Evolutionary conservation across 352 stramenopile species (phyloP).

Genomic region (Phytopythium cucurbitacearum): DNA sequence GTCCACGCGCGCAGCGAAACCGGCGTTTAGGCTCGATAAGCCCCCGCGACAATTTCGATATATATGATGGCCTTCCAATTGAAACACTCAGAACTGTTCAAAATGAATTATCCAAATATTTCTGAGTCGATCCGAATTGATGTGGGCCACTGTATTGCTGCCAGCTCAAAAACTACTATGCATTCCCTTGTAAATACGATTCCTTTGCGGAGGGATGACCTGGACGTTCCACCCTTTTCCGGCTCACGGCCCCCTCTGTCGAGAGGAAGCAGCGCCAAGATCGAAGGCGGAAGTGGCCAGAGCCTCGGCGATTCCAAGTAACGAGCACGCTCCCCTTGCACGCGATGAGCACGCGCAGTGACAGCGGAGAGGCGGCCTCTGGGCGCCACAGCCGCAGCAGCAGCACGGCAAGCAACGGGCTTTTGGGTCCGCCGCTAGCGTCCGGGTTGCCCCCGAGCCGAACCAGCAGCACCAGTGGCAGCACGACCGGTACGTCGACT

Average conservation of each 20-base stretch:
- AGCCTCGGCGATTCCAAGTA: too few species aligned
- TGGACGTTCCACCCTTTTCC: background rate
- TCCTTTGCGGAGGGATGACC: background rate
- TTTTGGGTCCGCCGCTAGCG: slow-evolving; percentile 12
- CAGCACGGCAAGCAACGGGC: slow-evolving; percentile 32
- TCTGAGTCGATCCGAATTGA: too few species aligned
- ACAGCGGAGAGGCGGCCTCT: slow-evolving; percentile 15
- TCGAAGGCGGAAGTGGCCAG: too few species aligned
- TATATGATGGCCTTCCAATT: too few species aligned
- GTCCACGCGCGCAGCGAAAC: too few species aligned
- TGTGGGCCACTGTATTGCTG: too few species aligned
- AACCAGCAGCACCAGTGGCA: slow-evolving; percentile 12
- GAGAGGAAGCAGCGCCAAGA: background rate
- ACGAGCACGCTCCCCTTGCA: background rate
- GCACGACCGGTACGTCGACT: slow-evolving; percentile 3
- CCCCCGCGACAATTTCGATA: too few species aligned
- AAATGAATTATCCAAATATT: too few species aligned
- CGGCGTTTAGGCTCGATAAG: too few species aligned
- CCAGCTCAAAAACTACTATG: too few species aligned
- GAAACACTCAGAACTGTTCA: too few species aligned
- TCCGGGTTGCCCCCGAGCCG: slow-evolving; percentile 22
- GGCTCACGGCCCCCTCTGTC: background rate
- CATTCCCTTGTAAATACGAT: too few species aligned
- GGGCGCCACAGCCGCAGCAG: slow-evolving; percentile 38
- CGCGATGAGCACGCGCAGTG: slow-evolving; percentile 26